These are phyloP conservation scores for Sinapis alba DNA, from an alignment of 441 rosid genomes.

Conservation along the genomic window DNA sequence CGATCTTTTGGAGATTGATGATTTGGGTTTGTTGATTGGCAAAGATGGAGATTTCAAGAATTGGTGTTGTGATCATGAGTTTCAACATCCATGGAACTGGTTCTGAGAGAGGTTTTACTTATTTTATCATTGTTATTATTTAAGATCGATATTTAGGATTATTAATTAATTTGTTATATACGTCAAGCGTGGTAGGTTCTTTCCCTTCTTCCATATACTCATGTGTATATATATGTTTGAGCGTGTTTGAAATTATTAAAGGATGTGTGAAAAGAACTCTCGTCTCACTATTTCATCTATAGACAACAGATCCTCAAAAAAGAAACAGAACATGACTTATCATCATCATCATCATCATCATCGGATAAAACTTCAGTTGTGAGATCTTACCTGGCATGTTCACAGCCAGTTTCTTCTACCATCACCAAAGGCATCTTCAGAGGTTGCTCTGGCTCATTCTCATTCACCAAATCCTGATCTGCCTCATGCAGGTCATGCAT, in stretches of 20 bases:
- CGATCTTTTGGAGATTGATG: slow-evolving; percentile 41
- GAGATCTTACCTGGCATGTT: slow-evolving; percentile 28
- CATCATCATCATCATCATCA: not conserved
- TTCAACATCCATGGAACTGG: slow-evolving; percentile 42
- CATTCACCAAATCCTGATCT: no score
- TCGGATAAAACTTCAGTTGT: slow-evolving; percentile 11
- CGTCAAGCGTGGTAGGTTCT: slow-evolving; percentile 6
- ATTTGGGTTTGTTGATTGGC: slow-evolving; percentile 39
- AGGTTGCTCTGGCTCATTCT: slow-evolving; percentile 51
- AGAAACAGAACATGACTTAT: not conserved
- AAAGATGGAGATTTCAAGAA: slow-evolving; percentile 43
- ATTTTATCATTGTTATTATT: slow-evolving; percentile 5
- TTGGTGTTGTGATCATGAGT: slow-evolving; percentile 41
- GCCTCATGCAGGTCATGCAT: no score
- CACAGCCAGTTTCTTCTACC: slow-evolving; percentile 51
- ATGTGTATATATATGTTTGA: slow-evolving; percentile 21
- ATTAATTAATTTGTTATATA: slow-evolving; percentile 18
- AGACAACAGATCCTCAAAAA: not conserved
- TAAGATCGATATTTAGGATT: not conserved
- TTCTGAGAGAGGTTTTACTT: slow-evolving; percentile 21
- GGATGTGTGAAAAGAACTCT: slow-evolving; percentile 11
- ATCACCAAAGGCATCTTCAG: slow-evolving; percentile 57
- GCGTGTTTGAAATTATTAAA: not conserved
- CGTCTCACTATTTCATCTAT: not conserved
- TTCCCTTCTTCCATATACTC: slow-evolving; percentile 3